Conservation (phyloP, 345 rosid genomes). For the Durio zibethinus region DNA sequence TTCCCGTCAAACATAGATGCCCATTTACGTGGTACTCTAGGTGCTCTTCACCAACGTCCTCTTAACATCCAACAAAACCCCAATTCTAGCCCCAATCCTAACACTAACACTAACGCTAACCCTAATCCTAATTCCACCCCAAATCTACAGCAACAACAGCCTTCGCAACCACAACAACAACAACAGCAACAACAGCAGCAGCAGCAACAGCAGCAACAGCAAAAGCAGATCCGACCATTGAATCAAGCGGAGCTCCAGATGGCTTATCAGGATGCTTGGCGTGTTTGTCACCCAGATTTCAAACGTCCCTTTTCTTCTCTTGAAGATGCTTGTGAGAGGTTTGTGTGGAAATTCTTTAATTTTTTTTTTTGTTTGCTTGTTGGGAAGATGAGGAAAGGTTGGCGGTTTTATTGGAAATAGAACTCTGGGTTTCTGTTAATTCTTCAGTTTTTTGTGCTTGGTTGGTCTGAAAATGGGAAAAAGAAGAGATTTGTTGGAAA, state of each 20-base stretch:
- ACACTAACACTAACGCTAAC: neutral
- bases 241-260: slow-evolving; percentile 79
- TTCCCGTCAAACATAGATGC: slow-evolving; percentile 92
- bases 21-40: slow-evolving; percentile 58
- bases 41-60: slow-evolving; percentile 45
- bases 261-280: slow-evolving; percentile 96
- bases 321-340: slow-evolving; percentile 97
- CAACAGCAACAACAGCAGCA: slow-evolving; percentile 28
- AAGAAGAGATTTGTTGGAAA: neutral
- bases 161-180: slow-evolving; percentile 20
- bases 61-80: slow-evolving; percentile 41
- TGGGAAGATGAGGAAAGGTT: neutral
- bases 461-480: neutral
- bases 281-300: slow-evolving; percentile 84
- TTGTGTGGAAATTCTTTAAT: neutral
- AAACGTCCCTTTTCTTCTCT: slow-evolving; percentile 83
- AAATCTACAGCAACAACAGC: slow-evolving; percentile 26
- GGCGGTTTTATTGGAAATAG: neutral
- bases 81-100: slow-evolving; percentile 22
- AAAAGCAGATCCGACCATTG: slow-evolving; percentile 58
- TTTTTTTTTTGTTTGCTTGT: neutral
- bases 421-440: neutral
- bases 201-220: slow-evolving; percentile 46
- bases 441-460: neutral
- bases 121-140: slow-evolving; percentile 23